phyloP scores from a whole-genome alignment of 208 protist genomes.

The Trypanosoma congolense region DNA sequence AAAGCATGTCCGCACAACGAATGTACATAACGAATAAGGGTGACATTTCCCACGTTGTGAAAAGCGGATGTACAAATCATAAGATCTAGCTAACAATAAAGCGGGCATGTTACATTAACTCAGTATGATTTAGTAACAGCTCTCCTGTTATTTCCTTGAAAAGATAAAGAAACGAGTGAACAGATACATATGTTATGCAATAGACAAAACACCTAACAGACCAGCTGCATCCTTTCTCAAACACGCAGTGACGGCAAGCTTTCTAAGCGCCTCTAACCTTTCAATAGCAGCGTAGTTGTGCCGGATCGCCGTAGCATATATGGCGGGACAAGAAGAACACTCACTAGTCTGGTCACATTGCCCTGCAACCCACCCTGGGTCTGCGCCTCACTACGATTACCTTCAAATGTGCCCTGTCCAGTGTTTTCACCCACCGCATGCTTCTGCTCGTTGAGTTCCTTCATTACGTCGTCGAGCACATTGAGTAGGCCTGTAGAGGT shows the following conservation, averaged over 20 bases:
- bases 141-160: no score
- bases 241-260: constrained; percentile 48
- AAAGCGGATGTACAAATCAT: no score
- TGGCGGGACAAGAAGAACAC: constrained; percentile 34
- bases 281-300: constrained; percentile 41
- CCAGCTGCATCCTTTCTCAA: constrained; percentile 34
- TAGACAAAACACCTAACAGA: constrained; percentile 38
- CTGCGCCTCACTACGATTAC: neutral
- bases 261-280: constrained; percentile 28
- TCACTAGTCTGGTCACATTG: neutral
- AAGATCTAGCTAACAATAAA: no score
- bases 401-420: neutral
- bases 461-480: constrained; percentile 19
- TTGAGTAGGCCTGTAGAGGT: constrained; percentile 8
- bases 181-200: constrained; percentile 3
- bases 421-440: neutral
- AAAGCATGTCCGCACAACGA: no score
- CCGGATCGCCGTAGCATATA: constrained; percentile 38
- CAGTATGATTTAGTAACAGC: no score
- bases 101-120: no score
- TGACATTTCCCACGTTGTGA: no score
- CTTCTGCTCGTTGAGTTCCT: constrained; percentile 17
- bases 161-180: neutral
- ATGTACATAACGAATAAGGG: no score
- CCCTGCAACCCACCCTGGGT: neutral